These are phyloP conservation scores for Neurospora sp. DNA, from an alignment of 2,329 filamentous ascomycete genomes.

Conservation along the genomic window DNA sequence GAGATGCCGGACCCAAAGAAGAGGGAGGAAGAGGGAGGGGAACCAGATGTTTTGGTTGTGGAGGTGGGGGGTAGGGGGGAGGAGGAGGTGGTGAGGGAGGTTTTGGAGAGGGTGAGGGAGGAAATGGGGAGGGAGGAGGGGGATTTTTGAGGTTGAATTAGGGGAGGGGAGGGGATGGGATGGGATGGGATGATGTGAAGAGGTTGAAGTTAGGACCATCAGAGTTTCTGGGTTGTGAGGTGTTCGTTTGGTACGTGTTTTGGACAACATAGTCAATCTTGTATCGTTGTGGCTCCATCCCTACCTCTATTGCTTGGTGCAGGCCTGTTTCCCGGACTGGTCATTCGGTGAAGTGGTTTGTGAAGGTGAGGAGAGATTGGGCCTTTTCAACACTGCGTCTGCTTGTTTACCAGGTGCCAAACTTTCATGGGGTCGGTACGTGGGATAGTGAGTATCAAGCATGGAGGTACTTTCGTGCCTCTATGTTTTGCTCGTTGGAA, in stretches of 20 bases:
- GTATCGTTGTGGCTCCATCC: not conserved
- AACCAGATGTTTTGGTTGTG: slow-evolving; percentile 44
- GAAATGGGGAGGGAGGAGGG: slow-evolving; percentile 8
- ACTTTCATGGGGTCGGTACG: not conserved
- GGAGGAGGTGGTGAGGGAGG: slow-evolving; percentile 7
- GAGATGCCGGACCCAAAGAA: slow-evolving; percentile 43
- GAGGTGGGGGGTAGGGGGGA: slow-evolving; percentile 26
- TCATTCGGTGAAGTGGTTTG: not conserved
- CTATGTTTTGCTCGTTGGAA: not conserved
- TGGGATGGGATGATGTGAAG: not conserved
- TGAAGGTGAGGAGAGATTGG: not conserved
- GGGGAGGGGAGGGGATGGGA: not conserved
- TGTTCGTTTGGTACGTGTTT: not conserved
- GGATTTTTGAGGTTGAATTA: slow-evolving; percentile 3
- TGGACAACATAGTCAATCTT: not conserved
- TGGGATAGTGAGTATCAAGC: not conserved
- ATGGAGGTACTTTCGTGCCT: not conserved
- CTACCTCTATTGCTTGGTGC: not conserved
- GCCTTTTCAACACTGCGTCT: not conserved
- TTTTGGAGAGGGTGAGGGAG: slow-evolving; percentile 4
- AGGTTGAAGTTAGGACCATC: not conserved
- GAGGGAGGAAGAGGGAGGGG: slow-evolving; percentile 38
- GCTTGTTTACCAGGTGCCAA: not conserved
- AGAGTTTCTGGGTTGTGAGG: too few species aligned
- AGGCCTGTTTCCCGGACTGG: not conserved